Conservation (phyloP, 2,329 filamentous ascomycete species). For the Monilinia polystroma region DNA sequence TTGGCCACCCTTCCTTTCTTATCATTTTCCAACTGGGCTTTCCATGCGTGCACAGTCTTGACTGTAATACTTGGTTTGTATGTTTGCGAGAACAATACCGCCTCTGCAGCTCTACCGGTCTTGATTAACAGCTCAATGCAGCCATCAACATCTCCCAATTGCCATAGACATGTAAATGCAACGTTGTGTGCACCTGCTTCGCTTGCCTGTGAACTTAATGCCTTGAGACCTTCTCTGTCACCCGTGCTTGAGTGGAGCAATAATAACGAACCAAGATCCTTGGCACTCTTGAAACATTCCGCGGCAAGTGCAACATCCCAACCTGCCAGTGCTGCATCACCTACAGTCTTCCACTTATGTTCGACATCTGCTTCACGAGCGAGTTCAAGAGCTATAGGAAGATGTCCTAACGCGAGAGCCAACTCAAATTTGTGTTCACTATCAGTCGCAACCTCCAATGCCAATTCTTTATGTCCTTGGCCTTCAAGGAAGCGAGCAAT, state of each 20-base stretch:
- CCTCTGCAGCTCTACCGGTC: slow-evolving; percentile 79
- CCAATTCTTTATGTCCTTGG: slow-evolving; percentile 94
- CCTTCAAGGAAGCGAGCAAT: slow-evolving; percentile 96
- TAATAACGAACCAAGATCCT: slow-evolving; percentile 84
- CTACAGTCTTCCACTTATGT: slow-evolving; percentile 98
- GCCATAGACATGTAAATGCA: slow-evolving; percentile 87
- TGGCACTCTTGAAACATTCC: slow-evolving; percentile 89
- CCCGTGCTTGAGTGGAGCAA: slow-evolving; percentile 85
- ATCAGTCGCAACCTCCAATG: slow-evolving; percentile 90
- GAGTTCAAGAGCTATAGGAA: slow-evolving; percentile 81
- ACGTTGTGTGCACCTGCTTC: slow-evolving; percentile 83
- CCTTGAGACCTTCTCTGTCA: slow-evolving; percentile 70
- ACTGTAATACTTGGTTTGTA: slow-evolving; percentile 81
- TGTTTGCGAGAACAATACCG: slow-evolving; percentile 89
- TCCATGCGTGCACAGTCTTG: slow-evolving; percentile 74
- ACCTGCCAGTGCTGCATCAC: slow-evolving; percentile 79
- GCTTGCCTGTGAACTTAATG: slow-evolving; percentile 72
- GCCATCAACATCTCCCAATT: slow-evolving; percentile 75
- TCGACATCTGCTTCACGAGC: slow-evolving; percentile 82
- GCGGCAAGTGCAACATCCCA: slow-evolving; percentile 90
- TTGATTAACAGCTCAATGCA: slow-evolving; percentile 77
- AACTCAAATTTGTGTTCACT: slow-evolving; percentile 96
- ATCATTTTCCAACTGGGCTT: slow-evolving; percentile 74
- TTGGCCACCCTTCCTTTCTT: slow-evolving; percentile 85
- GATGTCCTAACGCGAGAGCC: slow-evolving; percentile 75